These are phyloP conservation scores for Beauveria sp. DNA, from an alignment of 2,329 filamentous ascomycete species.

Conservation along the genomic window DNA sequence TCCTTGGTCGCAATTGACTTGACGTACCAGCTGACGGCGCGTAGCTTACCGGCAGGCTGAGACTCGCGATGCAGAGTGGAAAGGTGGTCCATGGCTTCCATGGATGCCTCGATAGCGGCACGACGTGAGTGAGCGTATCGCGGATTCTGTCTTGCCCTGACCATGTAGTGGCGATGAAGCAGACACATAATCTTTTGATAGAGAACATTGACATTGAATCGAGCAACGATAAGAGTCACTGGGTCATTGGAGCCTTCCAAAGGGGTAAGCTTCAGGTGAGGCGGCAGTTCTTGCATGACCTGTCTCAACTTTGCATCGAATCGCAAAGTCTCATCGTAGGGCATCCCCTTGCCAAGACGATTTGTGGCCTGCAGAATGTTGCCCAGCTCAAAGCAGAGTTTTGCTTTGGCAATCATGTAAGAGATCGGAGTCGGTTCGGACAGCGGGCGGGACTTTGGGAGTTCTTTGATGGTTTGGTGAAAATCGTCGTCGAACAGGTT, in stretches of 20 bases:
- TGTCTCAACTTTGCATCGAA: slow-evolving; percentile 55
- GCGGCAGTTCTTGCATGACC: slow-evolving; percentile 61
- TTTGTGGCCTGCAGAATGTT: slow-evolving; percentile 61
- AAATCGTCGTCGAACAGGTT: slow-evolving; percentile 81
- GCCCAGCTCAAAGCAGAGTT: slow-evolving; percentile 60
- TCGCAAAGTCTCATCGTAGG: slow-evolving; percentile 58
- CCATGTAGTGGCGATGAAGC: slow-evolving; percentile 79
- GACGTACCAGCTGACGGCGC: slow-evolving; percentile 70
- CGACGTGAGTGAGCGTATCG: slow-evolving; percentile 78
- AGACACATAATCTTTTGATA: slow-evolving; percentile 86
- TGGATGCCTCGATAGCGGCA: slow-evolving; percentile 76
- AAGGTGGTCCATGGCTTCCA: slow-evolving; percentile 74
- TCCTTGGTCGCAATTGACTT: slow-evolving; percentile 75
- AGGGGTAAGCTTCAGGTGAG: slow-evolving; percentile 67
- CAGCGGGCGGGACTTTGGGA: slow-evolving; percentile 60
- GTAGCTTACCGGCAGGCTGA: slow-evolving; percentile 61
- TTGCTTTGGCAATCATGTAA: slow-evolving; percentile 70
- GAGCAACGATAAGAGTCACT: slow-evolving; percentile 75
- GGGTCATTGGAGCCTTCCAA: slow-evolving; percentile 73
- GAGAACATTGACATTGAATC: slow-evolving; percentile 75
- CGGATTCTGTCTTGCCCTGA: slow-evolving; percentile 67
- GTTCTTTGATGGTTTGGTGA: slow-evolving; percentile 55
- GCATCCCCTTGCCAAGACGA: slow-evolving; percentile 44
- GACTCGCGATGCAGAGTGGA: slow-evolving; percentile 68
- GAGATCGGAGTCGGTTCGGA: slow-evolving; percentile 68